Conservation (phyloP, 768 basidiomycete species). For the Lyophyllum semitale region DNA sequence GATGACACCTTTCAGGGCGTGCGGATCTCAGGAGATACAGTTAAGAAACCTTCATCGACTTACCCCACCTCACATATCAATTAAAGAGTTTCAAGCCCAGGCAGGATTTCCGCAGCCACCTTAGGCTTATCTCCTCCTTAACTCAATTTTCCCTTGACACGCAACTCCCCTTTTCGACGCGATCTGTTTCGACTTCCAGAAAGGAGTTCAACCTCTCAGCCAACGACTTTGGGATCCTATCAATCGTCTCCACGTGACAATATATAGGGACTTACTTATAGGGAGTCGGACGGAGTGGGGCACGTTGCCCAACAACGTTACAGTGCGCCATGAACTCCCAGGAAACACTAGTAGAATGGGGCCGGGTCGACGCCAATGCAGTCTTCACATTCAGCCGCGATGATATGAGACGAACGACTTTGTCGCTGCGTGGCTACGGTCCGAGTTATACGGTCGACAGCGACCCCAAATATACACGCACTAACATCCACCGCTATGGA, state of each 20-base stretch:
- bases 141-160: too few relatives aligned
- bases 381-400: constrained; percentile 18
- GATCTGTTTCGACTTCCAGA: neutral
- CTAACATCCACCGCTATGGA: constrained; percentile 15
- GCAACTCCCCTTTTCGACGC: neutral
- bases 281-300: neutral
- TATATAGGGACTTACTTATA: neutral
- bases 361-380: constrained; percentile 13
- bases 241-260: constrained; percentile 10
- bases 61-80: too few relatives aligned
- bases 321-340: constrained; percentile 16
- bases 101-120: too few relatives aligned
- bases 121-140: too few relatives aligned
- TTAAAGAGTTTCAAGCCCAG: too few relatives aligned
- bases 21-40: too few relatives aligned
- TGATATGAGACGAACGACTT: constrained; percentile 19
- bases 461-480: constrained; percentile 14
- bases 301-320: neutral
- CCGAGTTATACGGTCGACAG: constrained; percentile 18
- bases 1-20: too few relatives aligned
- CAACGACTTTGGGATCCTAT: neutral
- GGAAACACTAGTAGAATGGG: constrained; percentile 18
- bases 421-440: constrained; percentile 18
- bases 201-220: neutral
- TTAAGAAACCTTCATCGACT: too few relatives aligned